Evolutionary conservation across 2,329 filamentous ascomycete genomes (phyloP).

Genomic region (Cladophialophora psammophila): DNA sequence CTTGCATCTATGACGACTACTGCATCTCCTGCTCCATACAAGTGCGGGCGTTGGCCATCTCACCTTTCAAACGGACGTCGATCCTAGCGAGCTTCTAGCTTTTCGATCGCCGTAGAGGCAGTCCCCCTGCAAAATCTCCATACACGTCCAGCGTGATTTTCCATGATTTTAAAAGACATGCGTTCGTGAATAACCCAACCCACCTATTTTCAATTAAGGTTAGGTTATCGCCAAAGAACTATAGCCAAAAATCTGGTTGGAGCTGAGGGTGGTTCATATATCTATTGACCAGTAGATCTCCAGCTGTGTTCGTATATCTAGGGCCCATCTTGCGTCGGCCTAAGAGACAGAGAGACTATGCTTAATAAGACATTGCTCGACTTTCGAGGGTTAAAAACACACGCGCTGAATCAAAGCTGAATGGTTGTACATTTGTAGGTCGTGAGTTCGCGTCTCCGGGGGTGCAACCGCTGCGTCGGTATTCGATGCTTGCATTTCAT

Average conservation of each 20-base stretch:
- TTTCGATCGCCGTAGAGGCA: too few relatives aligned
- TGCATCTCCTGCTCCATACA: neutral
- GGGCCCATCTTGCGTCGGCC: neutral
- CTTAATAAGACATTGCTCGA: neutral
- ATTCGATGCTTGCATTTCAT: neutral
- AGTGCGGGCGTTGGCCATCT: neutral
- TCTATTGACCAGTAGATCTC: neutral
- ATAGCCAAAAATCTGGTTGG: neutral
- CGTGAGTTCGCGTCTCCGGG: neutral
- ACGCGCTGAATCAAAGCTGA: neutral
- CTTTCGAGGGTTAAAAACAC: neutral
- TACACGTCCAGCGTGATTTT: too few relatives aligned
- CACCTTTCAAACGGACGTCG: neutral
- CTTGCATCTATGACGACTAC: slow-evolving; percentile 1
- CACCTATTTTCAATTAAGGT: too few relatives aligned
- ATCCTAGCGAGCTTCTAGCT: neutral
- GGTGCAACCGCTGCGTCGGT: neutral
- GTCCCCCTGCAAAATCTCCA: too few relatives aligned
- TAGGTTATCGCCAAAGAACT: too few relatives aligned
- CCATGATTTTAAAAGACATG: too few relatives aligned
- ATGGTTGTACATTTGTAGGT: neutral
- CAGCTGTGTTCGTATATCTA: neutral
- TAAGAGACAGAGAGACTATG: neutral
- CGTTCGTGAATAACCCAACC: too few relatives aligned
- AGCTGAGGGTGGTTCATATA: neutral